phyloP scores from a whole-genome alignment of 2,329 filamentous ascomycete species.

The Neonectria magnoliae region DNA sequence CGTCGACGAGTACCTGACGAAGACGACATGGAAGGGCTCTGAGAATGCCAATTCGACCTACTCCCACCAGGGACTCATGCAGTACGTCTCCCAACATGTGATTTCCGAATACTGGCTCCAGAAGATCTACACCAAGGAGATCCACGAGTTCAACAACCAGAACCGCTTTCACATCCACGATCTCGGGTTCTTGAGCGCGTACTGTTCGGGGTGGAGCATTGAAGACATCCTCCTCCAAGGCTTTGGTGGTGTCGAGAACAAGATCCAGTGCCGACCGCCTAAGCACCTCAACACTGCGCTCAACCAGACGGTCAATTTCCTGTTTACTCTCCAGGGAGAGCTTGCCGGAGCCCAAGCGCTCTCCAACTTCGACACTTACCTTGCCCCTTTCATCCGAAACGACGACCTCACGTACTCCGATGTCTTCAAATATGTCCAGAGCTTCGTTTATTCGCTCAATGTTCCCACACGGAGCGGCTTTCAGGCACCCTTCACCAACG shows the following conservation, averaged over 20 bases:
- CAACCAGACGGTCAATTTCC: constrained; percentile 40
- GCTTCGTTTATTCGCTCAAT: constrained; percentile 41
- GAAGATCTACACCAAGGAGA: constrained; percentile 35
- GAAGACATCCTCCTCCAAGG: constrained; percentile 39
- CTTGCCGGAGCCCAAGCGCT: constrained; percentile 35
- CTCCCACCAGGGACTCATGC: constrained; percentile 39
- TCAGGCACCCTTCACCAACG: constrained; percentile 38
- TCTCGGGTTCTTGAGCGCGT: constrained; percentile 37
- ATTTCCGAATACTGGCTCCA: constrained; percentile 40
- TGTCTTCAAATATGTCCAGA: constrained; percentile 38
- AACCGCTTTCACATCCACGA: constrained; percentile 41
- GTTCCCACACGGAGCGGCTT: constrained; percentile 40
- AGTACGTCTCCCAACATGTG: constrained; percentile 39
- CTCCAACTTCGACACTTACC: constrained; percentile 39
- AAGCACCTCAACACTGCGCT: constrained; percentile 40
- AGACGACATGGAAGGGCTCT: constrained; percentile 36
- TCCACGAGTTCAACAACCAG: constrained; percentile 28
- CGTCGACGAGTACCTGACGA: constrained; percentile 36
- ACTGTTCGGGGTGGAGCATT: constrained; percentile 40
- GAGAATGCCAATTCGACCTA: constrained; percentile 42
- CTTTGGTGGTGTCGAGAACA: constrained; percentile 38
- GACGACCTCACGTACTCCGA: constrained; percentile 32
- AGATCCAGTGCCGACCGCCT: constrained; percentile 38
- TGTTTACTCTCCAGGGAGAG: constrained; percentile 38
- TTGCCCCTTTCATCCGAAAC: constrained; percentile 34